Evolutionary conservation across 2,329 filamentous ascomycete species (phyloP).

Genomic region (Trichoderma guizhouense): DNA sequence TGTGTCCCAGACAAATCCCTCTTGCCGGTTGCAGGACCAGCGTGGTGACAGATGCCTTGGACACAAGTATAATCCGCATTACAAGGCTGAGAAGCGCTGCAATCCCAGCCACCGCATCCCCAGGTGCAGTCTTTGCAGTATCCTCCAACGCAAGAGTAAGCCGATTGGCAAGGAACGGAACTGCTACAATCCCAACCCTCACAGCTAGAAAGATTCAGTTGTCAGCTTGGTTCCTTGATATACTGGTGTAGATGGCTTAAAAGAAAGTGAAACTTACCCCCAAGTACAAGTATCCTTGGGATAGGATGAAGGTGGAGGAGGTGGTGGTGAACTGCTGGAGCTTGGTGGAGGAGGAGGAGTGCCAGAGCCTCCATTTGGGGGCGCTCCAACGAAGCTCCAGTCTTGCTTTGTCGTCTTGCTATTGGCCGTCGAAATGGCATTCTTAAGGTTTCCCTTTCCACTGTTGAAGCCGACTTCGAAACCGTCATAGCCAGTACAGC

Average conservation of each 20-base stretch:
- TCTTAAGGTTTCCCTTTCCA: background rate
- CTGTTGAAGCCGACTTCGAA: slow-evolving; percentile 8
- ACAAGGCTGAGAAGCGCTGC: slow-evolving; percentile 1
- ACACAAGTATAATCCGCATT: slow-evolving; percentile 1
- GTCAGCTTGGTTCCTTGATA: background rate
- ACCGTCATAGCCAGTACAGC: background rate
- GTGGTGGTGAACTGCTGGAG: background rate
- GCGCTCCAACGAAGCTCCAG: slow-evolving; percentile 6
- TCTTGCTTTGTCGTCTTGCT: slow-evolving; percentile 6
- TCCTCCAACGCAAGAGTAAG: slow-evolving; percentile 9
- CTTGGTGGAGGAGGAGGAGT: background rate
- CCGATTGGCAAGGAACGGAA: background rate
- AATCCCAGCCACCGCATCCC: slow-evolving; percentile 4
- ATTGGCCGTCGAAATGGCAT: background rate
- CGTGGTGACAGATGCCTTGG: background rate
- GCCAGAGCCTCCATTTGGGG: background rate
- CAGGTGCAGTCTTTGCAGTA: slow-evolving; percentile 4
- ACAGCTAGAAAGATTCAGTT: background rate
- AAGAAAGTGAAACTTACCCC: background rate
- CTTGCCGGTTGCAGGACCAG: background rate
- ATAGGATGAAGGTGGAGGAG: background rate
- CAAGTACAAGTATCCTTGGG: background rate
- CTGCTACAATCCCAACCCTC: slow-evolving; percentile 4
- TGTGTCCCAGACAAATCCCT: background rate
- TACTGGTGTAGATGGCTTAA: fast-evolving